Evolutionary conservation across 2,329 filamentous ascomycete genomes (phyloP).

Genomic region (Verticillium klebahnii): DNA sequence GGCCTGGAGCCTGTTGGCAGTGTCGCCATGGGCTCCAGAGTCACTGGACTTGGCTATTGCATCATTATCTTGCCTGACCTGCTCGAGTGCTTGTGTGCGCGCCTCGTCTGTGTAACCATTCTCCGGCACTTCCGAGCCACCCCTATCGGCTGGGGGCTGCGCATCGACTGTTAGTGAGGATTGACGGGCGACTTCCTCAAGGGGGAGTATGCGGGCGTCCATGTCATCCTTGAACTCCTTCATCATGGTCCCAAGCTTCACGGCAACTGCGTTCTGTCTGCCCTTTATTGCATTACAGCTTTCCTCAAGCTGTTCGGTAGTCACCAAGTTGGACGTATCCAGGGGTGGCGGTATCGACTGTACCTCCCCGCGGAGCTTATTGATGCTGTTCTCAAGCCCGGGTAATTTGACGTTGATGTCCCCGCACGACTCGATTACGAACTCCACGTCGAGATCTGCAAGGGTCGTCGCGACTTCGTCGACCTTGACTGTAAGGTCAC

Average conservation of each 20-base stretch:
- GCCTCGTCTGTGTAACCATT: neutral
- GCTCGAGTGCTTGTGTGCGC: neutral
- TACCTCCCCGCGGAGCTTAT: neutral
- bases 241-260: neutral
- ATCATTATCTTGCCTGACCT: neutral
- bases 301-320: slow-evolving; percentile 15
- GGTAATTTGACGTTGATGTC: slow-evolving; percentile 4
- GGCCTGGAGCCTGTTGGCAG: neutral
- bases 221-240: neutral
- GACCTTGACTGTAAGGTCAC: neutral
- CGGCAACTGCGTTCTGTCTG: slow-evolving; percentile 1
- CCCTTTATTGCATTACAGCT: slow-evolving; percentile 17
- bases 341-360: neutral
- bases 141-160: neutral
- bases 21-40: neutral
- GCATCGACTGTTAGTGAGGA: neutral
- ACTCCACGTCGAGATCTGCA: slow-evolving; percentile 6
- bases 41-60: neutral
- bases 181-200: neutral
- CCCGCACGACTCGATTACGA: slow-evolving; percentile 5
- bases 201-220: neutral
- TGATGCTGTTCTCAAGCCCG: slow-evolving; percentile 1
- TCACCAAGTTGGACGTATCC: neutral
- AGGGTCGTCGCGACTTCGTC: slow-evolving; percentile 3
- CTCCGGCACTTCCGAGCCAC: neutral